Evolutionary conservation across 352 stramenopile species (phyloP), one percentile per base, ranked within the genome.

Genomic region (Phytopythium ostracodes): DNA sequence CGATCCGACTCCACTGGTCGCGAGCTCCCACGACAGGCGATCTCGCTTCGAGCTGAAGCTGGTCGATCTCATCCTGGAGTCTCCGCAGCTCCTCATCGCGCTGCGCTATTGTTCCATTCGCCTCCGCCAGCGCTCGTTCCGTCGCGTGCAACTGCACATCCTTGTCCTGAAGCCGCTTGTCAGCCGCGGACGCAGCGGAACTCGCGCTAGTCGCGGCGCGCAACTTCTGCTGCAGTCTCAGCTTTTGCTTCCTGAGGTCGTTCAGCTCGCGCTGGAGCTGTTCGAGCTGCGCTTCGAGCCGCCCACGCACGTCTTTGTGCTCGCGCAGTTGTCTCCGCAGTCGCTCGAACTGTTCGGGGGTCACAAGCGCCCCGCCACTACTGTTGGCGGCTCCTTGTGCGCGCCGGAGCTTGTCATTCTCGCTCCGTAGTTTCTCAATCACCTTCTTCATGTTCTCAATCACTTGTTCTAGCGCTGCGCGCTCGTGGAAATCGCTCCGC

Each of bases 371-470:
- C 4, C 24, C 46, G 1, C 22, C 11, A 22, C 2, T 15, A 4
- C 44, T 12, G 44, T 24, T 55, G 25, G 53, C 11, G 54, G 36
- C 57, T 74, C 72, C 54, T 77, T 79, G 62, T 14, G 64, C 64
- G 18, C 67, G 70, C 17, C 76, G 72, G 1, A 92, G 68, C 25
- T 76, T 77, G 18, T 88, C 82, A 38, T 93, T 95, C 54, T 95
- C 86, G 3, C 59, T 52, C 9, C 83, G 86, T 2, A 93, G 70
- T 60, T 88, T 90, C 38, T 92, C 81, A 33, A 92, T 93, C 35
- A 91, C 81, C 43, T 78, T 80, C 60, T 92, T 94, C 82, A 93
- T 92, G 47, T 87, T 91, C 29, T 79, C 77, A 36, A 92, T 84
- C 58, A 94, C 79, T 50, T 87, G 72, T 57, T 95, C 81, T 1